phyloP scores from a whole-genome alignment of 2,329 filamentous ascomycete genomes.

The Hypoxylon sp. region DNA sequence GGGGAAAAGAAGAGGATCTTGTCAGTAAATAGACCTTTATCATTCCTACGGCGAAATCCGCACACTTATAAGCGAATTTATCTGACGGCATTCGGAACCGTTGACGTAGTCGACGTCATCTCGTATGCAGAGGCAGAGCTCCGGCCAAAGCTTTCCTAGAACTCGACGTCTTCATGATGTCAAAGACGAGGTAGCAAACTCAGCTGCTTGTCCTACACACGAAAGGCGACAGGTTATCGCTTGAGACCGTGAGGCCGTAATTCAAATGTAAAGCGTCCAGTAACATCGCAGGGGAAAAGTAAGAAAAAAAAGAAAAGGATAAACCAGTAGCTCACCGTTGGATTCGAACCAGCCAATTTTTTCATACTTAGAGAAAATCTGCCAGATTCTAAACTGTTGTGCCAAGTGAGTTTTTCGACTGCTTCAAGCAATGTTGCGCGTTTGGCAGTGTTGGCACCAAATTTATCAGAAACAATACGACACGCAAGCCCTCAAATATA shows the following conservation, averaged over 20 bases:
- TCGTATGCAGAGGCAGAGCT: slow-evolving; percentile 2
- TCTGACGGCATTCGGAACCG: not conserved
- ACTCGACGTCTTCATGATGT: slow-evolving; percentile 17
- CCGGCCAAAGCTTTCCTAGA: not conserved
- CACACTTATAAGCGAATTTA: not conserved
- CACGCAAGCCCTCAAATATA: not conserved
- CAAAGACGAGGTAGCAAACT: no score
- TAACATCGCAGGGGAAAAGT: no score
- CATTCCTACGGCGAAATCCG: not conserved
- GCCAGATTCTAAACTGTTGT: not conserved
- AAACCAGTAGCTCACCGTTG: not conserved
- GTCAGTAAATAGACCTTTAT: not conserved
- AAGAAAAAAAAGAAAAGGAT: not conserved
- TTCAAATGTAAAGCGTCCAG: no score
- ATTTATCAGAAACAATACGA: no score
- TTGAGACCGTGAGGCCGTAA: no score
- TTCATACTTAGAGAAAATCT: not conserved
- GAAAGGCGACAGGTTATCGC: no score
- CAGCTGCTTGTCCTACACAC: no score
- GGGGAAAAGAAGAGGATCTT: not conserved
- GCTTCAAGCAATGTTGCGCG: no score
- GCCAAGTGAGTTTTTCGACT: not conserved
- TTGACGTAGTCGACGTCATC: slow-evolving; percentile 6
- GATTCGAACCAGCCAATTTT: not conserved
- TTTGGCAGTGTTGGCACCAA: no score